A percentile compares a stretch with the other conserved stretches of the same genome.
Evolutionary conservation across 257 asterid species (phyloP).

Genomic region (Thymus quinquecostatus): DNA sequence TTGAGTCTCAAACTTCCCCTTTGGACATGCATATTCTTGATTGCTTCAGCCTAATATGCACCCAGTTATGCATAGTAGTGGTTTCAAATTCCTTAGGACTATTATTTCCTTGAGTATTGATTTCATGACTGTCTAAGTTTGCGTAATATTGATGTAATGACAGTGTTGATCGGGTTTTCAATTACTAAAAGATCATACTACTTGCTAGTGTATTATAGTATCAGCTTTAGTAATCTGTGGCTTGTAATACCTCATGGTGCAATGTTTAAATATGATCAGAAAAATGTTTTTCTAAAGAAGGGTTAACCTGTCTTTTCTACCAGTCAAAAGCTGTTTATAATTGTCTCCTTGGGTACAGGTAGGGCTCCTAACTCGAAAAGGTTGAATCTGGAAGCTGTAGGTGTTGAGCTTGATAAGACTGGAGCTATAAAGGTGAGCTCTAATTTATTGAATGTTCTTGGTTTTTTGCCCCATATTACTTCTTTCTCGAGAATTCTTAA

Average conservation of each 20-base stretch:
- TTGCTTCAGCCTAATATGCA: background rate
- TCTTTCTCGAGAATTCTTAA: background rate
- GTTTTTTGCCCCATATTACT: slow-evolving; percentile 20
- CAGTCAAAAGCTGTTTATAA: slow-evolving; percentile 18
- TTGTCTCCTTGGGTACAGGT: slow-evolving; percentile 54
- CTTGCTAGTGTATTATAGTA: too few species aligned
- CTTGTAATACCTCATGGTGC: background rate
- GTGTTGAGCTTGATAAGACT: slow-evolving; percentile 69
- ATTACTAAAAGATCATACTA: background rate
- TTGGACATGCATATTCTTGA: background rate
- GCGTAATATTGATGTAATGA: background rate
- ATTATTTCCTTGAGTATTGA: background rate
- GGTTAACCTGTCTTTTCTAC: background rate
- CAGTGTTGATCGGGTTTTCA: background rate
- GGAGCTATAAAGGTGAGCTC: slow-evolving; percentile 78
- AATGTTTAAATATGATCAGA: background rate
- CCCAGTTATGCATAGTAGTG: background rate
- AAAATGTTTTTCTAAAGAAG: background rate
- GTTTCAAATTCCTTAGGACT: background rate
- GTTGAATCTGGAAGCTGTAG: slow-evolving; percentile 83
- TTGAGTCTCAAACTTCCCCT: background rate
- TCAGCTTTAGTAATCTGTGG: background rate
- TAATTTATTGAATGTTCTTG: slow-evolving; percentile 14
- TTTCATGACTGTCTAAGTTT: background rate
- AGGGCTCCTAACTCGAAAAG: slow-evolving; percentile 90